Evolutionary conservation across 331 rosid species (phyloP).

Genomic region (Erythrophleum ivorense): DNA sequence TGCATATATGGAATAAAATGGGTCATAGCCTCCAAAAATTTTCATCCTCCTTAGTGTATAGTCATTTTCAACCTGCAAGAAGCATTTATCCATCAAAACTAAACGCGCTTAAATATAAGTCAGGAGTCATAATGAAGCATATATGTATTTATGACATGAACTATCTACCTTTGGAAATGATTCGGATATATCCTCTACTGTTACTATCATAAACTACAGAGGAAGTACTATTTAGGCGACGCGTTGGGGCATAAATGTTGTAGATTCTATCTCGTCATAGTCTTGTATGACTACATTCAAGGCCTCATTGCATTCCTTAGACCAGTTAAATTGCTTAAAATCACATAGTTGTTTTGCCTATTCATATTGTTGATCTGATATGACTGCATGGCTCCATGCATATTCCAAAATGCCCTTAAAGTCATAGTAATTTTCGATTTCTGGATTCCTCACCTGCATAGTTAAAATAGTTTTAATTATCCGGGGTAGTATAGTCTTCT

Average conservation of each 20-base stretch:
- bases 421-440: conserved; percentile 40
- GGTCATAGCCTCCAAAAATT: conserved; percentile 61
- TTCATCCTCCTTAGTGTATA: conserved; percentile 41
- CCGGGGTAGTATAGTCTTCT: neutral
- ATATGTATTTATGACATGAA: conserved; percentile 6
- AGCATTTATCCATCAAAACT: neutral
- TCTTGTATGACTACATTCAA: conserved; percentile 43
- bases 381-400: conserved; percentile 66
- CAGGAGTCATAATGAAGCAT: conserved; percentile 1
- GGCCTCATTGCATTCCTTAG: conserved; percentile 23
- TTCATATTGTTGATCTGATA: conserved; percentile 56
- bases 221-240: no score
- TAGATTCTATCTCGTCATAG: conserved; percentile 58
- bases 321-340: conserved; percentile 51
- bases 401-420: conserved; percentile 51
- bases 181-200: no score
- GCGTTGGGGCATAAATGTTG: conserved; percentile 55
- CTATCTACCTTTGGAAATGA: conserved; percentile 44
- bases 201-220: no score
- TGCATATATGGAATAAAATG: conserved; percentile 54
- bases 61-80: conserved; percentile 42
- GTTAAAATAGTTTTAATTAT: neutral
- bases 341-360: conserved; percentile 56
- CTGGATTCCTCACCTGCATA: conserved; percentile 43
- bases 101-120: neutral